phyloP scores from a whole-genome alignment of 257 asterid species.

The Scutellaria galericulata region DNA sequence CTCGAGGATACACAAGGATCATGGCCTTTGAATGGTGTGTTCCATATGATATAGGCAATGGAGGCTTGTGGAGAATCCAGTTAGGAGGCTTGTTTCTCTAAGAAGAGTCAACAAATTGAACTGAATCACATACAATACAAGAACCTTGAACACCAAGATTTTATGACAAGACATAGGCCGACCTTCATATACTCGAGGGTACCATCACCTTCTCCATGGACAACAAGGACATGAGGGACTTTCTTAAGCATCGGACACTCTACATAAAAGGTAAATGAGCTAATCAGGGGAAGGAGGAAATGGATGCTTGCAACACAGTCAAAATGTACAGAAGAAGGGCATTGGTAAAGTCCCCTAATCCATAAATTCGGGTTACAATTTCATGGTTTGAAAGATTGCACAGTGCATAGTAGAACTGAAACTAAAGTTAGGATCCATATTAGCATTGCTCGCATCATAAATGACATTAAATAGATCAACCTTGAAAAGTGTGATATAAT shows the following conservation, averaged over 20 bases:
- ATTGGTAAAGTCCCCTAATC: not conserved
- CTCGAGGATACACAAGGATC: constrained; percentile 93
- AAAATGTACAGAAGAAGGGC: not conserved
- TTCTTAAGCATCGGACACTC: constrained; percentile 78
- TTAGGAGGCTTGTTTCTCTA: constrained; percentile 78
- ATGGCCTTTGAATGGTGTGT: constrained; percentile 98
- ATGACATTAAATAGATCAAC: not conserved
- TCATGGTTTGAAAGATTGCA: constrained; percentile 4
- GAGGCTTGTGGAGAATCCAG: constrained; percentile 97
- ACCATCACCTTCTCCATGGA: constrained; percentile 97
- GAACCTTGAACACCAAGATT: constrained; percentile 37
- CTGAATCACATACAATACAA: constrained; percentile 29
- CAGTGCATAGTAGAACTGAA: constrained; percentile 4
- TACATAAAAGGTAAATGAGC: constrained; percentile 38
- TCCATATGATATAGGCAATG: constrained; percentile 94
- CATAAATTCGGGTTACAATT: not conserved
- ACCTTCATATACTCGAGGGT: constrained; percentile 91
- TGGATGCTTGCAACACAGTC: constrained; percentile 10
- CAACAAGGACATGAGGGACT: constrained; percentile 76
- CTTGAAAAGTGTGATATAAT: not conserved
- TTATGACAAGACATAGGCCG: constrained; percentile 21
- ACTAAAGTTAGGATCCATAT: not conserved
- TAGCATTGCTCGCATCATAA: constrained; percentile 22
- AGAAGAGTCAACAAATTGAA: constrained; percentile 43
- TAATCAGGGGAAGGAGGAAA: constrained; percentile 25